Conservation (phyloP, 2,329 filamentous ascomycete species). For the Monilinia fructicola region DNA sequence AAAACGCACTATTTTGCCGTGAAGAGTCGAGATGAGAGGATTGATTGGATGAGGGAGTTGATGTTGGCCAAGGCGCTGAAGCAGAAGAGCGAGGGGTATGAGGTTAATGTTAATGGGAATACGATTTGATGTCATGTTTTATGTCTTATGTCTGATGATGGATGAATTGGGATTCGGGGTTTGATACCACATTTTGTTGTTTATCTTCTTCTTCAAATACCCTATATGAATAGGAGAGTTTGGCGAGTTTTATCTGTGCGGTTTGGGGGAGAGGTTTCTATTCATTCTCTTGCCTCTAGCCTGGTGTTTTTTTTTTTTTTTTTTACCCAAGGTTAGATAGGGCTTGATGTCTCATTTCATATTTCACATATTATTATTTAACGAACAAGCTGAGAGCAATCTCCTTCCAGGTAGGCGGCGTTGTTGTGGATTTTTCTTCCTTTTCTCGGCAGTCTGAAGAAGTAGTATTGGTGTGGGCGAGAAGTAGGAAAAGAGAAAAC, state of each 20-base stretch:
- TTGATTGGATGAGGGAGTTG: constrained; percentile 95
- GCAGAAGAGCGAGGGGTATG: constrained; percentile 80
- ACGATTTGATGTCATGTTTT: constrained; percentile 54
- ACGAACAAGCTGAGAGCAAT: constrained; percentile 5
- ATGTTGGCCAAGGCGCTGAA: constrained; percentile 87
- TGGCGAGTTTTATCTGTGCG: not conserved
- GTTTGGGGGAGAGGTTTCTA: not conserved
- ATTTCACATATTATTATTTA: not conserved
- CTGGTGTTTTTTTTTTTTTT: not conserved
- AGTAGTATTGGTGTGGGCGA: not conserved
- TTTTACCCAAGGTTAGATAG: not conserved
- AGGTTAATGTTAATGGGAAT: constrained; percentile 78
- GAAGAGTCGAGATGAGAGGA: constrained; percentile 80
- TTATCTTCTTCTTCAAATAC: not conserved
- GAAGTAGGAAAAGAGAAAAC: not conserved
- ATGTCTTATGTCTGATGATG: not conserved
- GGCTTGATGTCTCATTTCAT: not conserved
- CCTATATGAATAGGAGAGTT: not conserved
- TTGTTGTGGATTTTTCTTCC: not conserved
- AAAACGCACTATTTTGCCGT: constrained; percentile 97
- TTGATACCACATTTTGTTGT: constrained; percentile 18
- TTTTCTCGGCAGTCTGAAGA: not conserved
- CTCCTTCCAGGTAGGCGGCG: not conserved
- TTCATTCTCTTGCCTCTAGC: not conserved
- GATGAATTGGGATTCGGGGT: not conserved